A percentile compares a stretch with the other conserved stretches of the same genome.
Evolutionary conservation across 257 asterid species (phyloP).

Genomic region (Solanum boliviense): DNA sequence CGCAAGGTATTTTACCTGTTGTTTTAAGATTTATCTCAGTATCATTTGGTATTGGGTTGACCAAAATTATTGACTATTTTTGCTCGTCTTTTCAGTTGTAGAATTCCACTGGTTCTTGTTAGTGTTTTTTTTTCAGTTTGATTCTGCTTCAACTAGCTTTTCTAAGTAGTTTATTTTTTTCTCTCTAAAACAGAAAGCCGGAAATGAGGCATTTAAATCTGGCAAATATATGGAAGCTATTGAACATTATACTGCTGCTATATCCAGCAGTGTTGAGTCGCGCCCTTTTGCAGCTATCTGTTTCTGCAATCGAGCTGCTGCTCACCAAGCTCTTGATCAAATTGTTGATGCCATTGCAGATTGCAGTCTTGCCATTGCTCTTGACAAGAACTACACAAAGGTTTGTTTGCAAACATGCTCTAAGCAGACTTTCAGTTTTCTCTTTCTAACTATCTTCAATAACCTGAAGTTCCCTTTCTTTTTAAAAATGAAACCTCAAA

Average conservation of each 20-base stretch:
- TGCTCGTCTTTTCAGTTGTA: neutral
- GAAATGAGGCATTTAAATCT: slow-evolving; percentile 77
- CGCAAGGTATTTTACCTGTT: slow-evolving; percentile 38
- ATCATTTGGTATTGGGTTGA: neutral
- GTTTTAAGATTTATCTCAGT: neutral
- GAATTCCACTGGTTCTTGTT: neutral
- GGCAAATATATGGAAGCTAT: slow-evolving; percentile 75
- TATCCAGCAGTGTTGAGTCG: slow-evolving; percentile 63
- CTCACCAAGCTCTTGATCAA: slow-evolving; percentile 74
- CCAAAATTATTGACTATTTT: neutral
- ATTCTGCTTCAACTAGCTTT: neutral
- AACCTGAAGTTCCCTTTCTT: neutral
- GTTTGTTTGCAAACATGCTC: slow-evolving; percentile 23
- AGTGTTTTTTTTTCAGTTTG: neutral
- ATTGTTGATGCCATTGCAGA: slow-evolving; percentile 86
- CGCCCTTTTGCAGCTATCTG: slow-evolving; percentile 87
- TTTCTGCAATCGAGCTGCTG: slow-evolving; percentile 98
- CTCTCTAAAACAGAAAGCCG: slow-evolving; percentile 48
- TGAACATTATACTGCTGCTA: slow-evolving; percentile 76
- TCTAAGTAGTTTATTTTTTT: neutral
- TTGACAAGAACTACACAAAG: slow-evolving; percentile 67
- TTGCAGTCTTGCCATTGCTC: slow-evolving; percentile 88
- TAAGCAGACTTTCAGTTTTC: neutral
- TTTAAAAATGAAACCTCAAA: neutral
- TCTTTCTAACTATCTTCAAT: neutral